Conservation (phyloP, 2,329 filamentous ascomycete genomes). For the Fusarium papillatum region DNA sequence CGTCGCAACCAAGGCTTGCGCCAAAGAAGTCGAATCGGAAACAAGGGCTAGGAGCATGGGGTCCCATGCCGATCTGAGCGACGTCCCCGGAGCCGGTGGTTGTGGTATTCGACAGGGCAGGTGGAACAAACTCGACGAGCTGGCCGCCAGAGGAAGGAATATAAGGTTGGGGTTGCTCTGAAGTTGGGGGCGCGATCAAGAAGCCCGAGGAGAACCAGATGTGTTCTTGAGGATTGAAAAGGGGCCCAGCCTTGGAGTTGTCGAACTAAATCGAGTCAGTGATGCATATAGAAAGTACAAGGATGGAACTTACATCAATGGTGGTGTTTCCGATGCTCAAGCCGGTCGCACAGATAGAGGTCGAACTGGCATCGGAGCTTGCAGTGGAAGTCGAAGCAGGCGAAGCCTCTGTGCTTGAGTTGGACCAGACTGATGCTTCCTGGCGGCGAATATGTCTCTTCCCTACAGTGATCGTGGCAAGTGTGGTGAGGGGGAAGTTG, state of each 20-base stretch:
- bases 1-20: constrained; percentile 55
- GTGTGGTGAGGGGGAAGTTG: constrained; percentile 54
- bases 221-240: constrained; percentile 55
- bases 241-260: constrained; percentile 49
- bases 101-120: constrained; percentile 46
- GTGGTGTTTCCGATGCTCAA: constrained; percentile 54
- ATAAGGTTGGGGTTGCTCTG: constrained; percentile 49
- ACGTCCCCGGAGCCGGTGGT: constrained; percentile 47
- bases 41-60: constrained; percentile 51
- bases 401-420: constrained; percentile 44
- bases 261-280: constrained; percentile 52
- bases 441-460: constrained; percentile 47
- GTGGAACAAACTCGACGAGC: constrained; percentile 56
- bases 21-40: constrained; percentile 56
- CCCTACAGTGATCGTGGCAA: constrained; percentile 49
- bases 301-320: constrained; percentile 49
- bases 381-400: constrained; percentile 12
- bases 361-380: constrained; percentile 15
- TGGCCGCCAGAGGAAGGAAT: constrained; percentile 55
- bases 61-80: constrained; percentile 56
- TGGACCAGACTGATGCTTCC: constrained; percentile 48
- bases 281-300: not conserved
- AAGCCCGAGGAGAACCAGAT: constrained; percentile 60
- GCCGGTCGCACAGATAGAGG: constrained; percentile 46
- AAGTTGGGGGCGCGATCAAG: constrained; percentile 52